phyloP scores from a whole-genome alignment of 352 stramenopile species.

The Lagenidium sp. region DNA sequence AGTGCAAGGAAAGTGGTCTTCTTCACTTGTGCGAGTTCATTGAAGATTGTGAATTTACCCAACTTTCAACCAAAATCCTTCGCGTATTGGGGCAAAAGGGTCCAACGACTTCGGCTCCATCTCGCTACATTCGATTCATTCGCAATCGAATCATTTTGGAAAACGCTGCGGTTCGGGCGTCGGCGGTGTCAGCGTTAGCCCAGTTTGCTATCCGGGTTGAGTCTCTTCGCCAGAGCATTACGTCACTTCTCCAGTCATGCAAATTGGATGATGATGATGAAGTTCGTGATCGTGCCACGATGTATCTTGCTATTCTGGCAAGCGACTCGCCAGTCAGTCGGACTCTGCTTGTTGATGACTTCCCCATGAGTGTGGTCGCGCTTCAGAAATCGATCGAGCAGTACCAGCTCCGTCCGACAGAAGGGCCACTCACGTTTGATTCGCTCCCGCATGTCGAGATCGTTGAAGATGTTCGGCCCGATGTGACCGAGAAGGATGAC shows the following conservation, averaged over 20 bases:
- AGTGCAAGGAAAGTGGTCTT: conserved; percentile 95
- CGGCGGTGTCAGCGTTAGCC: conserved; percentile 92
- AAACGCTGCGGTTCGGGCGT: conserved; percentile 94
- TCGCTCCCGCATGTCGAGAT: conserved; percentile 78
- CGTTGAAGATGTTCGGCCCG: conserved; percentile 28
- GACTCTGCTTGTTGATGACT: conserved; percentile 59
- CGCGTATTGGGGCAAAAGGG: conserved; percentile 94
- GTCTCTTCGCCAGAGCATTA: conserved; percentile 89
- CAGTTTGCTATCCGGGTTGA: conserved; percentile 95
- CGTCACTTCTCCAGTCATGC: conserved; percentile 92
- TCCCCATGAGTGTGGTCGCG: conserved; percentile 60
- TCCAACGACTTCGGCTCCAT: conserved; percentile 89
- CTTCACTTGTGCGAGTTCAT: conserved; percentile 99
- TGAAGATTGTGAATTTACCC: conserved; percentile 94
- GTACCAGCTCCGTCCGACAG: conserved; percentile 68
- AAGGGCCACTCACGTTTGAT: conserved; percentile 77
- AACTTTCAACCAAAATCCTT: conserved; percentile 91
- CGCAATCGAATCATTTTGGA: conserved; percentile 99
- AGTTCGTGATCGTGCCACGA: conserved; percentile 89
- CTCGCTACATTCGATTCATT: conserved; percentile 99
- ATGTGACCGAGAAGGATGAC: conserved; percentile 25
- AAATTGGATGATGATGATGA: conserved; percentile 98
- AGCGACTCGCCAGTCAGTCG: conserved; percentile 41
- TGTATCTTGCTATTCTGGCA: conserved; percentile 78
- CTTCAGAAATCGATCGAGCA: conserved; percentile 85